Conservation (phyloP, 768 basidiomycete species). For the Boletales sp. region DNA sequence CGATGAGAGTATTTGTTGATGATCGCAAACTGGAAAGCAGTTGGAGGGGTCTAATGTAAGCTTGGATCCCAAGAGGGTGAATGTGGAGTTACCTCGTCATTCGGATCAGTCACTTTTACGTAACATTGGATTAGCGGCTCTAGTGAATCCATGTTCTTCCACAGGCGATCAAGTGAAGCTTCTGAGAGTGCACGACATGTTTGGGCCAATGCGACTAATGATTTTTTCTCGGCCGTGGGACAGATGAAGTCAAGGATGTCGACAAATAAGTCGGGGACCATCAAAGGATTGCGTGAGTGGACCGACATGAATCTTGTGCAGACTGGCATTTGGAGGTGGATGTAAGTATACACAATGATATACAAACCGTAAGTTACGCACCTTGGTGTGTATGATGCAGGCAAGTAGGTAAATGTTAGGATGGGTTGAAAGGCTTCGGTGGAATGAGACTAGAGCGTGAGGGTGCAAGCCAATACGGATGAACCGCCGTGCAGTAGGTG, state of each 20-base stretch:
- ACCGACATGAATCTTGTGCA: not conserved
- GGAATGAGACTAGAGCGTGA: no score
- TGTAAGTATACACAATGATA: no score
- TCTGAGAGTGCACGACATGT: conserved; percentile 9
- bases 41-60: conserved; percentile 7
- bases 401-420: no score
- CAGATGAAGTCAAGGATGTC: conserved; percentile 2
- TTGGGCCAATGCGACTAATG: conserved; percentile 6
- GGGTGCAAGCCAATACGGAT: no score
- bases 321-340: no score
- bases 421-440: no score
- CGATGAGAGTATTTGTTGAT: conserved; percentile 7
- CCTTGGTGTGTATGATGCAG: no score
- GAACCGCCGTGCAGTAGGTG: no score
- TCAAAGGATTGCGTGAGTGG: not conserved
- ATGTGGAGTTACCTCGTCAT: not conserved
- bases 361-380: no score
- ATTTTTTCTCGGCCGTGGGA: not conserved
- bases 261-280: conserved; percentile 7
- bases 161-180: conserved; percentile 9
- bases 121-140: conserved; percentile 12
- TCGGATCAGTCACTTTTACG: not conserved
- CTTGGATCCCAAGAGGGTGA: not conserved
- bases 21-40: conserved; percentile 1
- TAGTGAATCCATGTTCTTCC: conserved; percentile 7